Evolutionary conservation across 257 asterid genomes (phyloP), one percentile per base, ranked within the genome.

Genomic region (Nicotiana undulata): DNA sequence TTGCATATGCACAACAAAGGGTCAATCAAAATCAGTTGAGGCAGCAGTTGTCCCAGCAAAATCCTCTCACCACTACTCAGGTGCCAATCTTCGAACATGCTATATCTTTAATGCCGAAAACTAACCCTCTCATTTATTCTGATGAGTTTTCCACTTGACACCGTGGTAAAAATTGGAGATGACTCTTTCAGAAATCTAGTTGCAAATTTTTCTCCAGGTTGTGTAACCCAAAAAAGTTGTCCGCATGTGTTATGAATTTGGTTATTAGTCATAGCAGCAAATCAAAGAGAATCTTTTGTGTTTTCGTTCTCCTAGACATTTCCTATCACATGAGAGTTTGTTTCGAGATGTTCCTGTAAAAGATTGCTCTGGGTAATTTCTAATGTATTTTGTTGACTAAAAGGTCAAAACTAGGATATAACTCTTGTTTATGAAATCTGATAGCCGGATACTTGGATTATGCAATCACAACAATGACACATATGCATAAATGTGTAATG

Each of bases 31-130:
- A 81, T 63, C 98, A 89, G 85, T 84, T 92, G 88, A 89, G 94
- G 86, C 99, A 92, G 84, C 97, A 92, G 81, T 83, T 93, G 68
- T 78, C 93, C 7, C 97, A 88, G 91, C 97, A 91, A 89, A 89
- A 56, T 90, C 86, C 93, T 66, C 91, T 94, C 67, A 66, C 89
- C 70, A 82, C 87, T 75, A 78, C 83, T 86, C 98, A 92, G 98
- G 99, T 93, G 85, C 82, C 46, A 37, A 53, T 77, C 60, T 37
- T 26, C 66, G 4, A 51, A 40, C 44, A 60, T 40, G 76, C 75
- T 44, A 18, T 53, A 46, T 46, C 5, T 10, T 40, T 63, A 6
- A 44, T 63, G 82, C 49, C 63, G 63, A 29, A 78, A n/a, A 24
- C 51, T 79, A 63, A 18, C 28, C 15, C 26, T 63, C n/a, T 53